Base-by-base conservation (phyloP, 331 rosid species). In the Rosa hybrid region DNA sequence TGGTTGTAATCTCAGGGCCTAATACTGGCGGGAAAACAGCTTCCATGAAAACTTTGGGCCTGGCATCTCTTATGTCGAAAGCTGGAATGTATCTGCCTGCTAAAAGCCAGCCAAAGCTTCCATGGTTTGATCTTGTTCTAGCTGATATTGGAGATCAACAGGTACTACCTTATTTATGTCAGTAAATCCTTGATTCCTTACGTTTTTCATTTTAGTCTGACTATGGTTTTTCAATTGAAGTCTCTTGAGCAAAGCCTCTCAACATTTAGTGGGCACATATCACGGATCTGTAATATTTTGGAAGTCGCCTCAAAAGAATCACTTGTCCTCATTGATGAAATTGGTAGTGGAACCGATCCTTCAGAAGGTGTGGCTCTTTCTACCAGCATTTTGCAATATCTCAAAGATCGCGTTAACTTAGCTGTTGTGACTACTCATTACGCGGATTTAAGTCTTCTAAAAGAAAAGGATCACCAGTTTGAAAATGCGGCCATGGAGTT, bases 1-100 rank as follows among this genome's bases (percentile, higher is more conserved):
- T 95, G 84, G 97, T 93, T 81, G 97, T 95, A 81, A 90, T 95
- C 82, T 95, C 99, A 62, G 99, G 99, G 62, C 98, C 99, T 83
- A 95, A 95, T 79, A 95, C 98, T n/a, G 99, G 98, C 70, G 99
- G 99, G 27, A 95, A 95, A 91, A 95, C 98, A 80, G 98, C 99
- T 82, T 93, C 99, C 80, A 87, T 95, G 90, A 95, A 95, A 85
- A 86, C 94, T 46, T 79, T 95, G 87, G 99, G 99, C 80, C 81
- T 95, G 72, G 95, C 91, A 71, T 91, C 98, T 34, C 94, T 95
- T 76, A 95, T 95, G 98, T 92, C 96, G 51, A 95, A 95, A 87
- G 98, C 99, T 76, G 99, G 99, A 80, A 92, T 95, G 94, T 91
- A 90, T 81, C 83, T 95, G 79, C 98, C 99, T 73, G 94, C 99